Base-by-base conservation (phyloP, 2,329 filamentous ascomycete genomes). In the Fusarium sp. region DNA sequence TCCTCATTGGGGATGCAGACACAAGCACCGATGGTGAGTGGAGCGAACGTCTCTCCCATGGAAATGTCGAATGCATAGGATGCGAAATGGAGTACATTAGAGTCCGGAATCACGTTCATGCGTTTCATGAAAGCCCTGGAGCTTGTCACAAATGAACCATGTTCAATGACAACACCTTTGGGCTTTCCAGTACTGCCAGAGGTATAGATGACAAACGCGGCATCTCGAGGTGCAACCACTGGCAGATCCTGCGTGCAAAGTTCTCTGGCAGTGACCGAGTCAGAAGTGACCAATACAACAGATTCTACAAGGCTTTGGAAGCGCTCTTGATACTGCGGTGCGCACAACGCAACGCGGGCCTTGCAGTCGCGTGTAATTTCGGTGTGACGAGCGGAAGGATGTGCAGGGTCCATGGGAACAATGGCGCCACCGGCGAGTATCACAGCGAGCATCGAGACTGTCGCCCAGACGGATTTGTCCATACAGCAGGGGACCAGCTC, bases 131-230 rank as follows among this genome's bases (percentile, higher is more conserved):
- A 74, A 22, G 57, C 69, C 10, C 22, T 72, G 2, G 61, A 48
- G 14, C 67, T 68, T 1, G 68, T 56, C 1, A 65, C 20, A 14
- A 78, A 71, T 0, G 75, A 66, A 1, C 54, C 44, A 24, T 78
- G 76, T 5, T 73, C 68, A 30, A 78, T 73, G 2, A 78, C 58
- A 18, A 78, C 62, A 3, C 76, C 76, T 22, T 78, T 78, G 0
- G 76, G 71, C 12, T 50, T 76, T 36, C 76, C 76, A 2, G 76
- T 78, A 13, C 76, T 78, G 9, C 76, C 76, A 1, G 74, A 78
- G 10, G 76, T 78, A 26, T 68, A 78, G 11, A 78, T 75, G 14
- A 71, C 56, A 11, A 76, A 71, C 1, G 70, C 72, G 0, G 72
- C 63, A 47, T 70, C 45, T 13, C 5, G 45, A 41, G 30, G 14